A percentile compares a stretch with the other conserved stretches of the same genome.
phyloP scores from a whole-genome alignment of 108 stramenopile species.

The Skeletonema tropicum region DNA sequence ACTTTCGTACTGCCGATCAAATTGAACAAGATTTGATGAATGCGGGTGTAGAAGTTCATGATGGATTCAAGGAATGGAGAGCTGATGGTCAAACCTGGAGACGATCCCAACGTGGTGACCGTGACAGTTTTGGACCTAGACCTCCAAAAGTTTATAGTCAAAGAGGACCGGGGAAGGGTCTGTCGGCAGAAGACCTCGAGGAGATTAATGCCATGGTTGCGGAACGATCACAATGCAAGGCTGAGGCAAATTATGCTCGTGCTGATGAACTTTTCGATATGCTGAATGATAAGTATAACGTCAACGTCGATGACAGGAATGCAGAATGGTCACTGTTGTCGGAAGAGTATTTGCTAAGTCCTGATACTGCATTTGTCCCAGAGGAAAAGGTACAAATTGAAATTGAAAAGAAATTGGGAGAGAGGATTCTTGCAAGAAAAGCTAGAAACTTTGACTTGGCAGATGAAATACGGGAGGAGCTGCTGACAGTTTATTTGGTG shows the following conservation, averaged over 20 bases:
- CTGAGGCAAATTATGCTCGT: conserved; percentile 33
- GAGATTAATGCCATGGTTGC: conserved; percentile 33
- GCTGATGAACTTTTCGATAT: conserved; percentile 57
- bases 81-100: conserved; percentile 48
- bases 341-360: conserved; percentile 36
- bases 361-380: conserved; percentile 34
- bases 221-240: conserved; percentile 49
- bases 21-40: conserved; percentile 30
- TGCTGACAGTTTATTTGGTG: conserved; percentile 47
- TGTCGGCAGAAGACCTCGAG: conserved; percentile 34
- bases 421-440: conserved; percentile 58
- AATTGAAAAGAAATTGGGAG: conserved; percentile 40
- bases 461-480: conserved; percentile 61
- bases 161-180: conserved; percentile 38
- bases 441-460: conserved; percentile 57
- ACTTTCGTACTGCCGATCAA: conserved; percentile 45
- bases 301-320: conserved; percentile 56
- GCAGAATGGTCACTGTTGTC: conserved; percentile 40
- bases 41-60: conserved; percentile 34
- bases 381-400: conserved; percentile 23
- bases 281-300: conserved; percentile 30
- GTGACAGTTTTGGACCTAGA: conserved; percentile 5
- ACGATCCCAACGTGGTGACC: background rate
- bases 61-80: conserved; percentile 50
- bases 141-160: conserved; percentile 29